Evolutionary conservation across 2,329 filamentous ascomycete species (phyloP), one percentile per base, ranked within the genome.

Genomic region (Ceratocystis eucalypticola): DNA sequence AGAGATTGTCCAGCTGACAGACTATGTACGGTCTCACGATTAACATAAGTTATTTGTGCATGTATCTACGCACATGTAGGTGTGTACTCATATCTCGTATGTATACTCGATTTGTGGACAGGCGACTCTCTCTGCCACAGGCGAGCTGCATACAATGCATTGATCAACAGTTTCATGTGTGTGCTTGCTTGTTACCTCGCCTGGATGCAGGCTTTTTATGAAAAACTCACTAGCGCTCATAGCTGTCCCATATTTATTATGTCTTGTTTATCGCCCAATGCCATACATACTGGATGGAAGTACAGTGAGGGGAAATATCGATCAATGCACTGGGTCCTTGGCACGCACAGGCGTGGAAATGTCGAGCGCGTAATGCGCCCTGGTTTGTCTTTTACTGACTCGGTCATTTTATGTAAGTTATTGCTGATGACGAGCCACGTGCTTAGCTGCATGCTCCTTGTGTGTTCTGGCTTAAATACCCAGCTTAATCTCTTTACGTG

Each of bases 131-230:
- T 57, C 53, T 57, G 12, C 37, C 61, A 62, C 22, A 62, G 33
- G 44, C 44, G 44, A 44, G 12, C 61, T 46, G 61, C 44, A 62
- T 62, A 44, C 61, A 62, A 62, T n/a, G 33, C 44, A 62, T 62
- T 20, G 33, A 15, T 45, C 15, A 12, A 33, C 41, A 17, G n/a
- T 20, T n/a, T 48, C 17, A n/a, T 48, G 46, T 48, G n/a, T 48
- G 46, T 22, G n/a, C n/a, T 25, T 20, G 3, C 1, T 50, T 25
- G 48, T 50, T 50, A 22, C 8, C 22, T 50, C n/a, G 22, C 10
- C 30, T 41, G 37, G 37, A 15, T 50, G 48, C n/a, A 22, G 20
- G n/a, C n/a, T 8, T 25, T 22, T 48, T 7, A 48, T 8, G 17
- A 7, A 48, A 48, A 22, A 20, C 20, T 22, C 48, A 22, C 48